A percentile compares a stretch with the other conserved stretches of the same genome.
Evolutionary conservation across 169 alveolate genomes (phyloP).

Genomic region (Cryptosporidium sp.): DNA sequence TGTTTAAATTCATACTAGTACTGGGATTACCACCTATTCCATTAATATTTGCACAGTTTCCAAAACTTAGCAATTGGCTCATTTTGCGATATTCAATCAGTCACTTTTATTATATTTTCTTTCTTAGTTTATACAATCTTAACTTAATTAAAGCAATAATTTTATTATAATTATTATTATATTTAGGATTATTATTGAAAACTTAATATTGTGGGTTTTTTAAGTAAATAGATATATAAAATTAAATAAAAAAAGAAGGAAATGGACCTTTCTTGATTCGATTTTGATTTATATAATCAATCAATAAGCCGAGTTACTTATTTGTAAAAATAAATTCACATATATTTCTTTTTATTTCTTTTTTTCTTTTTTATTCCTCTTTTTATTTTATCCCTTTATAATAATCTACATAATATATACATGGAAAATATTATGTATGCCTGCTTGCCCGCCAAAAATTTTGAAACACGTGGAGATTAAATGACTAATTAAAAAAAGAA

Average conservation of each 20-base stretch:
- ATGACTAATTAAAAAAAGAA: neutral
- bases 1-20: neutral
- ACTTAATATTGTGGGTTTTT: neutral
- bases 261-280: neutral
- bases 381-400: neutral
- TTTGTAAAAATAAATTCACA: neutral
- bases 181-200: neutral
- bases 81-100: neutral
- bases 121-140: neutral
- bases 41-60: neutral
- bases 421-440: conserved; percentile 14
- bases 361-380: neutral
- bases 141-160: neutral
- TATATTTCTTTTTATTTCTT: neutral
- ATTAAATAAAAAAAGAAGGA: neutral
- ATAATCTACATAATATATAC: conserved; percentile 7
- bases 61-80: conserved; percentile 3
- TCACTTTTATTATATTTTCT: neutral
- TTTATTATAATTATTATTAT: neutral
- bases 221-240: neutral
- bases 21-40: neutral
- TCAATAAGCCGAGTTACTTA: neutral
- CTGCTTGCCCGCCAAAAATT: conserved; percentile 14
- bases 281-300: neutral
- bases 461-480: neutral